Conservation (phyloP, 306 rosid genomes). For the Abrus pulchellus region DNA sequence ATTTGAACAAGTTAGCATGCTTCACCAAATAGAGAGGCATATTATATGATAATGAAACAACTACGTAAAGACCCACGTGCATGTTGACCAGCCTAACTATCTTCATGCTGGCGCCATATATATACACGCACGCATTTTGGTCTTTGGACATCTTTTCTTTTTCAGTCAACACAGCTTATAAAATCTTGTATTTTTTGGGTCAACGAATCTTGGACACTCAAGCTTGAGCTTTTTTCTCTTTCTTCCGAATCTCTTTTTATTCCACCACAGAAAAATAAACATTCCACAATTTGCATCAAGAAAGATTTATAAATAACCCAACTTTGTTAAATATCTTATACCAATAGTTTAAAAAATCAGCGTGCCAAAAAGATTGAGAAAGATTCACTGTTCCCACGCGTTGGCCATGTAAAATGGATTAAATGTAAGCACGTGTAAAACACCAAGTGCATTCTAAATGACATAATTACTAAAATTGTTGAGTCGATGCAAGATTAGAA, state of each 20-base stretch:
- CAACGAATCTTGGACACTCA: slow-evolving; percentile 22
- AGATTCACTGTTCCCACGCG: not conserved
- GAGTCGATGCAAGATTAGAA: not conserved
- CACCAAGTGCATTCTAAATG: not conserved
- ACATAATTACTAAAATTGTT: not conserved
- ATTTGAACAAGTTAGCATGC: slow-evolving; percentile 23
- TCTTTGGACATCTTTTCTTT: not conserved
- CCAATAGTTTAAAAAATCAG: not conserved
- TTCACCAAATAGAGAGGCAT: not conserved
- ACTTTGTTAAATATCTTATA: slow-evolving; percentile 4
- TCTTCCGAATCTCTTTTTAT: slow-evolving; percentile 12
- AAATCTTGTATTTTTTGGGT: not conserved
- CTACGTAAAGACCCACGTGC: slow-evolving; percentile 2
- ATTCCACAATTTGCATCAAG: not conserved
- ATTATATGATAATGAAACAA: not conserved
- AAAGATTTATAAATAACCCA: not conserved
- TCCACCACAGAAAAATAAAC: not conserved
- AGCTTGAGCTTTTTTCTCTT: not conserved
- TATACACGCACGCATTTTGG: not conserved
- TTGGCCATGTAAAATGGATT: not conserved
- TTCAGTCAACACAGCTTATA: slow-evolving; percentile 6
- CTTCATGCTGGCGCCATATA: not conserved
- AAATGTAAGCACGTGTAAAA: not conserved
- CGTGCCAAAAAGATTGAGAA: not conserved
- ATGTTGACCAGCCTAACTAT: slow-evolving; percentile 1